Evolutionary conservation across 164 flowering plant genomes (phyloP).

Genomic region (Chloranthus sessilifolius): DNA sequence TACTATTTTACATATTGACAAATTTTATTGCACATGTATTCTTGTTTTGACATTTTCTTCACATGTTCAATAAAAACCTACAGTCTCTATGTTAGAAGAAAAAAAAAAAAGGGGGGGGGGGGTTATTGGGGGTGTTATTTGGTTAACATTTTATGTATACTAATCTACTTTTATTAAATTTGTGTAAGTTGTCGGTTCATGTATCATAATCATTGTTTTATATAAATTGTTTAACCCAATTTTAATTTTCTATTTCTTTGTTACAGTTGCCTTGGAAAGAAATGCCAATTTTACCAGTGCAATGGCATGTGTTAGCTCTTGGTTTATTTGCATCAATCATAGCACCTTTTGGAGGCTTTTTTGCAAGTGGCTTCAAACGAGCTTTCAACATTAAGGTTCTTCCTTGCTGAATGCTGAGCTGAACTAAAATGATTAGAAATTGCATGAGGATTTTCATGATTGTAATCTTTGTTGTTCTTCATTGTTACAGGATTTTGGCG

Average conservation of each 20-base stretch:
- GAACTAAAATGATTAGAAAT: not conserved
- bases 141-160: too few species aligned
- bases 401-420: not conserved
- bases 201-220: too few species aligned
- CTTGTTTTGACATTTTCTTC: too few species aligned
- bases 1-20: too few species aligned
- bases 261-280: constrained; percentile 87
- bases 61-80: too few species aligned
- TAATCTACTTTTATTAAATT: too few species aligned
- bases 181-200: too few species aligned
- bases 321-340: constrained; percentile 93
- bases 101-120: too few species aligned
- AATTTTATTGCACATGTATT: too few species aligned
- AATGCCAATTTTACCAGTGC: constrained; percentile 72
- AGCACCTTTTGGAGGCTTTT: constrained; percentile 99
- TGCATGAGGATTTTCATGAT: not conserved
- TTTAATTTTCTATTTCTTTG: constrained; percentile 8
- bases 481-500: constrained; percentile 83
- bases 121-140: too few species aligned
- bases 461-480: not conserved
- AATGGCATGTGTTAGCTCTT: constrained; percentile 84
- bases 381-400: constrained; percentile 93
- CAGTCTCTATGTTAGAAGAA: too few species aligned
- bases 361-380: constrained; percentile 96
- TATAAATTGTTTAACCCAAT: too few species aligned